Evolutionary conservation across 768 basidiomycete genomes (phyloP).

Genomic region (Crassisporium funariophilum): DNA sequence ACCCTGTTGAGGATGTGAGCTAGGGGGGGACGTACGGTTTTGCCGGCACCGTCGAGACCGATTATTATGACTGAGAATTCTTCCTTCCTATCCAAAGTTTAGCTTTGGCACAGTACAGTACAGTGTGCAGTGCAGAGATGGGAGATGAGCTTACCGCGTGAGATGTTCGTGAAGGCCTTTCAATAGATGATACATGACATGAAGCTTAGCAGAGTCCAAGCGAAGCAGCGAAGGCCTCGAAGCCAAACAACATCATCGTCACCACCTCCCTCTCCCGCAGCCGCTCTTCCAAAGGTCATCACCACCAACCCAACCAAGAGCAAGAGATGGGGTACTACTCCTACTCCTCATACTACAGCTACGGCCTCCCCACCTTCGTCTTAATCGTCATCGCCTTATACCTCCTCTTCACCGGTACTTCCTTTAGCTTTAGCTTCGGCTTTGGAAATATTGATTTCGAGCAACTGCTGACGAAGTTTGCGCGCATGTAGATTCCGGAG

Average conservation of each 20-base stretch:
- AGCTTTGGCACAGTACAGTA: background rate
- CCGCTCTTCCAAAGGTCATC: too few relatives aligned
- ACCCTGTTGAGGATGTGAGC: constrained; percentile 3
- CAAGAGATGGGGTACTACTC: constrained; percentile 47
- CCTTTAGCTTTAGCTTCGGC: background rate
- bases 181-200: constrained; percentile 87
- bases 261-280: constrained; percentile 16
- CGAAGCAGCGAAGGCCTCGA: constrained; percentile 13
- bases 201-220: constrained; percentile 25
- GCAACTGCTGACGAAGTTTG: background rate
- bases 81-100: constrained; percentile 56
- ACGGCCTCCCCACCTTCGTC: constrained; percentile 71
- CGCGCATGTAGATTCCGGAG: constrained; percentile 68
- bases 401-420: constrained; percentile 84
- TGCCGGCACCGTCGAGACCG: constrained; percentile 90
- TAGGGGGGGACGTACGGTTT: constrained; percentile 60
- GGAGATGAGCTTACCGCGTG: constrained; percentile 57
- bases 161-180: constrained; percentile 90
- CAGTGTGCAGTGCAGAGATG: background rate
- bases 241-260: constrained; percentile 24
- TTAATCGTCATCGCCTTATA: constrained; percentile 75
- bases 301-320: constrained; percentile 10
- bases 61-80: constrained; percentile 96
- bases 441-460: too few relatives aligned
- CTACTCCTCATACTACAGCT: constrained; percentile 56